Evolutionary conservation across 306 rosid genomes (phyloP), one percentile per base, ranked within the genome.

Genomic region (Spatholobus suberectus): DNA sequence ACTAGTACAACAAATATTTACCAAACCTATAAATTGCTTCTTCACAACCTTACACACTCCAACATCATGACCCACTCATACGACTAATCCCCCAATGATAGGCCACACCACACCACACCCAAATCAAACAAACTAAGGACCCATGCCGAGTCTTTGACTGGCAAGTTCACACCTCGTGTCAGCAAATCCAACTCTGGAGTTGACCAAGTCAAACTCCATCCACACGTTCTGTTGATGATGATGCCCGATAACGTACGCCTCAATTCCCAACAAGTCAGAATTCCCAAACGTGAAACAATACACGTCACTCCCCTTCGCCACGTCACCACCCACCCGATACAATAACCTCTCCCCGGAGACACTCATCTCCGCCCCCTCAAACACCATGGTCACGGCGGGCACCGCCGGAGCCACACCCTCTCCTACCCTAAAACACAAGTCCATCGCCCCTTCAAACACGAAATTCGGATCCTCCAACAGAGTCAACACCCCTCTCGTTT

Each of bases 201-300:
- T 92, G 43, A 35, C 93, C 81, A 92, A 46, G 75, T 94, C 98
- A 66, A 92, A 94, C 78, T 94, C 98, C 94, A 92, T 89, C 98
- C 98, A 94, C 89, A 94, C 81, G 73, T 94, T 92, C 52, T 91
- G 97, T 76, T 94, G 98, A 47, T 94, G 98, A 79, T 94, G 88
- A 51, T 94, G 92, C 0, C 97, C 98, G 73, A 94, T 91, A 68
- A 94, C 88, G 13, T 80, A 92, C 1, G 97, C 94, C 41, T 92
- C 97, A 11, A 90, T 70, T 0, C 97, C 97, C 74, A 91, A 51
- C 75, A 94, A 61, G 37, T 94, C 97, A 1, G 97, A 91, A 47
- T 89, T 94, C 69, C 98, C 98, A 66, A 91, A 94, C 18, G 97
- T 94, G 52, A 94, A 88, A 85, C 98, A 92, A 70, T 90, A 86